A percentile compares a stretch with the other conserved stretches of the same genome.
Evolutionary conservation across 164 flowering plant genomes (phyloP).

Genomic region (Vitis vinifera): ASM3070453v1 NC_081809.1:25179501-25180000

Average conservation of each 20-base stretch:
- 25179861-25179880: constrained; percentile 61
- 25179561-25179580: constrained; percentile 43
- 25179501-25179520: background rate
- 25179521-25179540: background rate
- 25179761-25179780: background rate
- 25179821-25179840: background rate
- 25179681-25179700: constrained; percentile 33
- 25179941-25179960: background rate
- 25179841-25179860: constrained; percentile 48
- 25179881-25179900: constrained; percentile 85
- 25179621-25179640: constrained; percentile 39
- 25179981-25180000: background rate
- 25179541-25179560: constrained; percentile 3
- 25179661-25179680: constrained; percentile 9
- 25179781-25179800: background rate
- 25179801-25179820: background rate
- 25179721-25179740: constrained; percentile 47
- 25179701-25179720: constrained; percentile 48
- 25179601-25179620: constrained; percentile 57
- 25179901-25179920: constrained; percentile 56
- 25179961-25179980: background rate
- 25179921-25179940: background rate
- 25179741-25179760: constrained; percentile 50
- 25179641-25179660: constrained; percentile 26
- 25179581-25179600: constrained; percentile 70